Conservation (phyloP, 1,284 basidiomycete genomes). For the Ceratobasidium sp. region DNA sequence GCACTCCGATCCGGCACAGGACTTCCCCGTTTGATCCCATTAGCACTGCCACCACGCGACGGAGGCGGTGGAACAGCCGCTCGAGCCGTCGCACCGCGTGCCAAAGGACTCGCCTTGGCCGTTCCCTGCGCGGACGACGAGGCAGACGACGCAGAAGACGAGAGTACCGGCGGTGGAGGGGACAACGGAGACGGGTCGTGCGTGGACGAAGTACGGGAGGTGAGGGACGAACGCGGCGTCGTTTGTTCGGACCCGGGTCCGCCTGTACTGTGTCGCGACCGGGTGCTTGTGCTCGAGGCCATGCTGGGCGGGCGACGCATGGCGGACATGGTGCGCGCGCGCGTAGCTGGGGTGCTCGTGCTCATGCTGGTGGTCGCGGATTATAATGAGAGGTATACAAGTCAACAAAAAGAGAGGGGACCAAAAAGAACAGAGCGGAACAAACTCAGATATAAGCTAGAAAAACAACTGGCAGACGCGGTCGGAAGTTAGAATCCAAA, state of each 20-base stretch:
- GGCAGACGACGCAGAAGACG: too few species aligned
- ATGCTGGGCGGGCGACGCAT: constrained; percentile 26
- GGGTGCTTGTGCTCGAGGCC: constrained; percentile 8
- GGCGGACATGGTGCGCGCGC: constrained; percentile 38
- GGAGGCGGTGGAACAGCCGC: constrained; percentile 47
- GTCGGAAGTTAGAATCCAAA: background rate
- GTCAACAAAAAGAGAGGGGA: background rate
- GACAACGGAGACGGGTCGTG: constrained; percentile 5
- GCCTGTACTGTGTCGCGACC: constrained; percentile 17
- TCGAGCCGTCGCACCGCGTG: constrained; percentile 35
- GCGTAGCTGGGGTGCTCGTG: constrained; percentile 13
- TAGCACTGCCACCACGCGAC: constrained; percentile 22
- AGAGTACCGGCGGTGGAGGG: background rate
- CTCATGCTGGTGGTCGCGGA: constrained; percentile 22
- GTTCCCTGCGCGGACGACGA: constrained; percentile 12
- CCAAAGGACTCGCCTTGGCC: constrained; percentile 18
- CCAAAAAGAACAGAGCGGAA: constrained; percentile 1
- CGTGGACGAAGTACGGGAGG: constrained; percentile 19
- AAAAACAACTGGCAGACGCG: background rate
- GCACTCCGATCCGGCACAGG: constrained; percentile 33
- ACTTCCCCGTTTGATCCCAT: constrained; percentile 5
- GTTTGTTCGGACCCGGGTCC: constrained; percentile 1
- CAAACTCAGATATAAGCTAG: background rate
- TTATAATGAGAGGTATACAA: background rate
- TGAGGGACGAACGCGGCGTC: background rate